Evolutionary conservation across 1,139 yeast species (phyloP), one percentile per base, ranked within the genome.

Genomic region (Hyphopichia burtonii): DNA sequence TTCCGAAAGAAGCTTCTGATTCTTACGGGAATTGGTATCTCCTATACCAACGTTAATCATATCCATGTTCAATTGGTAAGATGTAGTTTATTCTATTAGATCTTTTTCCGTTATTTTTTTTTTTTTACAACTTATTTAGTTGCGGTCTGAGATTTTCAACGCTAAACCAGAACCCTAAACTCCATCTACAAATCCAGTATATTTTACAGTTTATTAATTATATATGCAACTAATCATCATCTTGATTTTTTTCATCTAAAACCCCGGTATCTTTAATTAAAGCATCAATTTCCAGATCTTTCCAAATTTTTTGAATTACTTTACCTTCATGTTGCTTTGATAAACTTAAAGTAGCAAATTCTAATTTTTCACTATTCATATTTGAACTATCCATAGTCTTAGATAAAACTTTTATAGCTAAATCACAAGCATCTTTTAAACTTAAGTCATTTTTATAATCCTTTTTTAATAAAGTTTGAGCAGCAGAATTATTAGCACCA

Each of bases 401-500:
- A 42, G 94, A 83, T 51, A 94, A 78, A 34, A 94, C 96, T 68
- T 90, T 90, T 58, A 93, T 75, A 6, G 98, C 98, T 61, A 93
- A 73, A 52, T 84, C 89, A 48, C 89, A 80, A 3, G 96, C 97
- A 41, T 86, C 94, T 46, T 83, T 79, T 53, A 94, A 72, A 16
- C 76, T 66, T 56, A 89, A 65, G 44, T 86, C 94, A 53, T 88
- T 94, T 59, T 86, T 89, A 70, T 87, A 94, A 58, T 94, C 99
- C 69, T 91, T 96, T 67, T 93, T 94, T 59, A 94, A 76, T 51
- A 94, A 72, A 1, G 99, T 91, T 68, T 94, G 99, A 2, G 98
- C 97, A 36, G 96, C 91, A 4, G 96, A 82, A 51, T 89, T 91
- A 68, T 93, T 94, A 44, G 98, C 96, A 34, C 99, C 99, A 49